Evolutionary conservation across 441 rosid genomes (phyloP), one percentile per base, ranked within the genome.

Genomic region (Populus hybrid): DNA sequence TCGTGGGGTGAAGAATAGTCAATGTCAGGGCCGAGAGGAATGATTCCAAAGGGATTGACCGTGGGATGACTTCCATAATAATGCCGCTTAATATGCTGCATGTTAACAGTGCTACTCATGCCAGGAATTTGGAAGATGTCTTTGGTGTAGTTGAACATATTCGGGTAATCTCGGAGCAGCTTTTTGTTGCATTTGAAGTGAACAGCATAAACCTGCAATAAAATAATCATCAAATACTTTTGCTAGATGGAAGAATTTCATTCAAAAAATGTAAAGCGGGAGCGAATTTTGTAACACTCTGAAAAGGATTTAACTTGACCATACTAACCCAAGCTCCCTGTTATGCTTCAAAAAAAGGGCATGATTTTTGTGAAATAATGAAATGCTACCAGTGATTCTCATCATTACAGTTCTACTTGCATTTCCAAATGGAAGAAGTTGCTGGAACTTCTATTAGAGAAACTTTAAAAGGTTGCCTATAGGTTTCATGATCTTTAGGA

Each of bases 151-250:
- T 92, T 90, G 87, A 90, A 95, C 78, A 95, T 75, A 84, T 91
- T 95, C 3, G 89, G 93, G 86, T 88, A 92, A 85, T 95, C 97
- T 26, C 95, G 85, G 4, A 95, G 54, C 26, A 88, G 90, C 79
- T 90, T 95, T 85, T 90, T 91, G 90, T 95, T 93, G 92, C 99
- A 92, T 85, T 92, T 95, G 90, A 91, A 95, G 82, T 92, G 95
- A 70, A 95, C 96, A 0, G 88, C 93, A 75, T 95, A 93, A 28
- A 93, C 97, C 98, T 94, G 85, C 34, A 79, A 26, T 3, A 23
- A 34, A 57, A 35, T 20, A 7, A 69, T 1, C 8, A 46, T 72
- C 57, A 73, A 66, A 70, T 11, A 16, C 65, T 34, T 64, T 30
- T 30, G 67, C 67, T 73, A 70, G 20, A 40, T 4, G 28, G 46